phyloP scores from a whole-genome alignment of 345 rosid species.

The Dipteronia sinensis region DNA sequence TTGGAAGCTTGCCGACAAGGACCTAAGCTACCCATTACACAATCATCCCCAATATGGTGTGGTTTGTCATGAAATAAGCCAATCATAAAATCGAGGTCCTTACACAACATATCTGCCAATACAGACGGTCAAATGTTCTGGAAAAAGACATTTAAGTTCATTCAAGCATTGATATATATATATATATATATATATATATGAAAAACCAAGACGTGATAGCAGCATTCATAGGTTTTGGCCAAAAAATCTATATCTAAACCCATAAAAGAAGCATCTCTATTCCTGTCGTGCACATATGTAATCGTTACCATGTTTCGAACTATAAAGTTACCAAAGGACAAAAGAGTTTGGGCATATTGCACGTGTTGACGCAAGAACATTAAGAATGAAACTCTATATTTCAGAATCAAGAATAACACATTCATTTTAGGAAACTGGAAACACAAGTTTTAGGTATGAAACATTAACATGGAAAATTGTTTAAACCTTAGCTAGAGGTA shows the following conservation, averaged over 20 bases:
- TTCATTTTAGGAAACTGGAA: not conserved
- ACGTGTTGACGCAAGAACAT: not conserved
- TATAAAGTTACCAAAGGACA: not conserved
- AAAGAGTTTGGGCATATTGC: not conserved
- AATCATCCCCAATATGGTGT: too few species aligned
- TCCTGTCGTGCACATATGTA: not conserved
- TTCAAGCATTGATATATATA: not conserved
- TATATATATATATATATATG: not conserved
- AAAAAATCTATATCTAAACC: not conserved
- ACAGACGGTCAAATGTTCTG: conserved; percentile 25
- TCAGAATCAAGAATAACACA: not conserved
- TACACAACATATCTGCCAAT: conserved; percentile 79
- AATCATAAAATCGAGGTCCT: too few species aligned
- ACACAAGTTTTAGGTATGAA: not conserved
- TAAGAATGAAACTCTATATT: not conserved
- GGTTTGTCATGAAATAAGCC: too few species aligned
- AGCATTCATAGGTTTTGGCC: too few species aligned
- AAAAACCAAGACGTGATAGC: not conserved
- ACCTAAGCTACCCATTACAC: too few species aligned
- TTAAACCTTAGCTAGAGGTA: not conserved
- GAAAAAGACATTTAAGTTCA: not conserved
- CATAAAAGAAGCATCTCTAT: not conserved
- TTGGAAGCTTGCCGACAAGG: too few species aligned
- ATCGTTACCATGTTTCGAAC: not conserved
- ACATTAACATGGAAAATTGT: not conserved